These are phyloP conservation scores for Rosa persica DNA, from an alignment of 306 rosid genomes.

Conservation along the genomic window DNA sequence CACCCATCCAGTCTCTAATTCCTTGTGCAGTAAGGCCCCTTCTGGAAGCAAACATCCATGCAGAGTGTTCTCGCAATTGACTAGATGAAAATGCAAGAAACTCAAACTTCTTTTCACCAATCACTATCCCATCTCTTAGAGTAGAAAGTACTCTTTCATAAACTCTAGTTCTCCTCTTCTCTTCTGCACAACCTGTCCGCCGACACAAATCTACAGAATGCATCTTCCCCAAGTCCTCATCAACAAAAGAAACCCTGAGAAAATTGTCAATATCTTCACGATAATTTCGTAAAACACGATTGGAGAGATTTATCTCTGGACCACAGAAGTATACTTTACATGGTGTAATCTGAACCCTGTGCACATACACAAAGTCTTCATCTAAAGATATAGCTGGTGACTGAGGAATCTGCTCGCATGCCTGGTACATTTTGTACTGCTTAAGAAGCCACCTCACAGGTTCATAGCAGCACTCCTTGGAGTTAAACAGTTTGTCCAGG, in stretches of 20 bases:
- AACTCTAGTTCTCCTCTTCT: conserved; percentile 19
- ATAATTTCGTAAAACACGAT: conserved; percentile 41
- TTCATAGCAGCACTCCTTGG: conserved; percentile 40
- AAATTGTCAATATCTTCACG: conserved; percentile 36
- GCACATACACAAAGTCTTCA: conserved; percentile 40
- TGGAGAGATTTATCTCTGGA: conserved; percentile 49
- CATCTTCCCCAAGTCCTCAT: conserved; percentile 42
- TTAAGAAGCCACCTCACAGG: conserved; percentile 34
- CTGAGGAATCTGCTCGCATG: conserved; percentile 1
- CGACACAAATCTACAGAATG: conserved; percentile 26
- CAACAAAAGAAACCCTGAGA: conserved; percentile 46
- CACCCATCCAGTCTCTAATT: conserved; percentile 47
- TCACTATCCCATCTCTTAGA: conserved; percentile 34
- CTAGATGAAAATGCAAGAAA: conserved; percentile 43
- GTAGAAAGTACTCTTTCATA: conserved; percentile 31
- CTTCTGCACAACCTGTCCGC: background rate
- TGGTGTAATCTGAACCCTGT: conserved; percentile 40
- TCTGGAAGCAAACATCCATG: conserved; percentile 57
- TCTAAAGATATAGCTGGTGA: conserved; percentile 37
- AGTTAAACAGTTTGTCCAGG: conserved; percentile 30
- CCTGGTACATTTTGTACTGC: conserved; percentile 20
- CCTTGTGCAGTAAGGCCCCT: conserved; percentile 31
- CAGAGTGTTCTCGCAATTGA: conserved; percentile 35
- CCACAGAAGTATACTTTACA: conserved; percentile 41
- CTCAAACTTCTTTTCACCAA: conserved; percentile 47